These are phyloP conservation scores for Sarocladiaceae sp. DNA, from an alignment of 2,329 filamentous ascomycete genomes.

Conservation along the genomic window DNA sequence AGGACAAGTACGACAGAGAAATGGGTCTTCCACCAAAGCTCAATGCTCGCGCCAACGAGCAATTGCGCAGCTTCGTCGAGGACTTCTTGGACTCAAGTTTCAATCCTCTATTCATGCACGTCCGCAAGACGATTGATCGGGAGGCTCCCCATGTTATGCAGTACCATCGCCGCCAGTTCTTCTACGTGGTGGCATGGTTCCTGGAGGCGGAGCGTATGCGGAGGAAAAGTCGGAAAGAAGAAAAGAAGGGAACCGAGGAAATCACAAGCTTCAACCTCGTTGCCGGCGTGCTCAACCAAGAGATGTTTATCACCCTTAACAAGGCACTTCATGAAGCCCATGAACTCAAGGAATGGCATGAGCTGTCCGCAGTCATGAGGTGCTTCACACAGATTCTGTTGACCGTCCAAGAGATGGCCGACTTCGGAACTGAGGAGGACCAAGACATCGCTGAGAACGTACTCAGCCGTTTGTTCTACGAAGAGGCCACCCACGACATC, in stretches of 20 bases:
- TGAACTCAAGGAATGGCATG: constrained; percentile 82
- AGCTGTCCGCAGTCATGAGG: constrained; percentile 82
- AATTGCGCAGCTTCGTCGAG: constrained; percentile 78
- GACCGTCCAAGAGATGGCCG: constrained; percentile 88
- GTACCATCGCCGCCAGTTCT: constrained; percentile 79
- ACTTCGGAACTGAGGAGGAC: constrained; percentile 82
- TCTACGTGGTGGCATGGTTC: constrained; percentile 92
- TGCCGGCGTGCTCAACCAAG: constrained; percentile 86
- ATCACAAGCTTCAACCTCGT: constrained; percentile 80
- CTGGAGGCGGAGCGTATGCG: constrained; percentile 77
- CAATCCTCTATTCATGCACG: constrained; percentile 81
- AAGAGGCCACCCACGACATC: constrained; percentile 88
- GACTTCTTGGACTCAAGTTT: constrained; percentile 95
- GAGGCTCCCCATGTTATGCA: constrained; percentile 78
- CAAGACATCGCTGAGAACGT: constrained; percentile 98
- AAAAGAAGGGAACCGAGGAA: constrained; percentile 43
- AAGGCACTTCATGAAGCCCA: constrained; percentile 73
- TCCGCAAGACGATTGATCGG: constrained; percentile 85
- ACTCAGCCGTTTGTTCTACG: constrained; percentile 95
- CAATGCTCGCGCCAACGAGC: constrained; percentile 67
- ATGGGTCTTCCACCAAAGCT: constrained; percentile 71
- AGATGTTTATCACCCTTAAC: constrained; percentile 88
- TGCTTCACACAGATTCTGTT: constrained; percentile 93
- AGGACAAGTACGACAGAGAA: constrained; percentile 64
- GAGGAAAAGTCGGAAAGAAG: constrained; percentile 54